Percentiles rank a stretch among this genome's conserved stretches.
These are phyloP conservation scores for Beta vulgaris DNA, from an alignment of 148 eudicot genomes.

Conservation along the genomic window DNA sequence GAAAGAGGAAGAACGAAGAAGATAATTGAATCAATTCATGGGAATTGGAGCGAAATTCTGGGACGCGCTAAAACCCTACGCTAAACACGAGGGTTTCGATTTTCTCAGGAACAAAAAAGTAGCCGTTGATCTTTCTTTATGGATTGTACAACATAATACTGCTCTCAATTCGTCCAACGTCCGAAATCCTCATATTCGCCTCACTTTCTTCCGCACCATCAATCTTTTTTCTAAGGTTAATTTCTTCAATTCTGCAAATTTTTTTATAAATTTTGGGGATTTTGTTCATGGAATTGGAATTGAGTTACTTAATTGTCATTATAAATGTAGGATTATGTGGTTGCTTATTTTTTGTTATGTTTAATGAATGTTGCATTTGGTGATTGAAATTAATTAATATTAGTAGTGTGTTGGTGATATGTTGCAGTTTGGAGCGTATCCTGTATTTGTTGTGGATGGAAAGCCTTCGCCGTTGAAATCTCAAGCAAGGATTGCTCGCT, in stretches of 20 bases:
- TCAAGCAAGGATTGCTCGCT: constrained; percentile 73
- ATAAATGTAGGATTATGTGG: not conserved
- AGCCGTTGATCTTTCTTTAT: constrained; percentile 85
- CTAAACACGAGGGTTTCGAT: constrained; percentile 60
- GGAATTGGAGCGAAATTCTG: constrained; percentile 94
- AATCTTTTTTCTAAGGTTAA: constrained; percentile 89
- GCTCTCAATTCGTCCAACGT: constrained; percentile 51
- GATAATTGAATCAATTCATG: constrained; percentile 39
- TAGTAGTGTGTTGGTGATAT: constrained; percentile 12
- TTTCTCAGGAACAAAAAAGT: constrained; percentile 75
- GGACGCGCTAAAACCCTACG: constrained; percentile 88
- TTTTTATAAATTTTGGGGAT: not conserved
- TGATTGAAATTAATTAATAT: not conserved
- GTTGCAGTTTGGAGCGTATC: constrained; percentile 92
- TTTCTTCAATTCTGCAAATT: not conserved
- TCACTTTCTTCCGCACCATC: constrained; percentile 78
- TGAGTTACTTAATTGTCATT: no score
- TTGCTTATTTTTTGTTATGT: no score
- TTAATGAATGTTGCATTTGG: not conserved
- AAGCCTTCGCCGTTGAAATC: constrained; percentile 80
- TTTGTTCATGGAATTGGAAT: no score
- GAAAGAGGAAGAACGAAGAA: no score
- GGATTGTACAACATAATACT: constrained; percentile 93
- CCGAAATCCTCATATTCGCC: constrained; percentile 66
- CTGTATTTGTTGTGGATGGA: constrained; percentile 88